phyloP scores from a whole-genome alignment of 2,329 filamentous ascomycete species.

The Penicillium crustosum region DNA sequence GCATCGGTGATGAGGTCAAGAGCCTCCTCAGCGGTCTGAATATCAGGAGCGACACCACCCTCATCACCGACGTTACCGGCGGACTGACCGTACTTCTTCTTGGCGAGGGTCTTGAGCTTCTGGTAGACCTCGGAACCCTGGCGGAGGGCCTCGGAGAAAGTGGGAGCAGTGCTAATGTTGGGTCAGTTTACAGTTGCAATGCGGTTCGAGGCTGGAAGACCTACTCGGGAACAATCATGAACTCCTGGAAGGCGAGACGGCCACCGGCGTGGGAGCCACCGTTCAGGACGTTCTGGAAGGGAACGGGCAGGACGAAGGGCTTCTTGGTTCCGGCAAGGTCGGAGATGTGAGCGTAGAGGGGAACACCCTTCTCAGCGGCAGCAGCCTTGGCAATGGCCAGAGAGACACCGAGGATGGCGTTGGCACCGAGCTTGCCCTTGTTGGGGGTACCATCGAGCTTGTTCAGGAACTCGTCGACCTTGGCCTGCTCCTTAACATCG shows the following conservation, averaged over 20 bases:
- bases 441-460: constrained; percentile 80
- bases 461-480: constrained; percentile 81
- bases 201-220: constrained; percentile 29
- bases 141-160: constrained; percentile 93
- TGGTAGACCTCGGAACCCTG: constrained; percentile 98
- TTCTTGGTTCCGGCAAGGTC: constrained; percentile 88
- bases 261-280: constrained; percentile 96
- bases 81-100: constrained; percentile 99
- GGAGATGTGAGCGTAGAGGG: constrained; percentile 84
- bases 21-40: constrained; percentile 94
- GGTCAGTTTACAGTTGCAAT: constrained; percentile 8
- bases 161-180: constrained; percentile 66
- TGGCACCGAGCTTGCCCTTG: constrained; percentile 86
- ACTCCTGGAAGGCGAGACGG: constrained; percentile 91
- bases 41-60: constrained; percentile 98
- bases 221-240: constrained; percentile 87
- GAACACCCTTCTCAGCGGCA: constrained; percentile 83
- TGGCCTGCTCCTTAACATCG: constrained; percentile 82
- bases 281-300: constrained; percentile 93
- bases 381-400: constrained; percentile 85
- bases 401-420: constrained; percentile 82
- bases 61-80: constrained; percentile 99
- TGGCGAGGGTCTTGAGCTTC: constrained; percentile 91
- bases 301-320: constrained; percentile 84
- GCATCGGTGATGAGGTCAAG: constrained; percentile 92